Evolutionary conservation across 129 eudicot species (phyloP).

Genomic region (Dittrichia graveolens): DNA sequence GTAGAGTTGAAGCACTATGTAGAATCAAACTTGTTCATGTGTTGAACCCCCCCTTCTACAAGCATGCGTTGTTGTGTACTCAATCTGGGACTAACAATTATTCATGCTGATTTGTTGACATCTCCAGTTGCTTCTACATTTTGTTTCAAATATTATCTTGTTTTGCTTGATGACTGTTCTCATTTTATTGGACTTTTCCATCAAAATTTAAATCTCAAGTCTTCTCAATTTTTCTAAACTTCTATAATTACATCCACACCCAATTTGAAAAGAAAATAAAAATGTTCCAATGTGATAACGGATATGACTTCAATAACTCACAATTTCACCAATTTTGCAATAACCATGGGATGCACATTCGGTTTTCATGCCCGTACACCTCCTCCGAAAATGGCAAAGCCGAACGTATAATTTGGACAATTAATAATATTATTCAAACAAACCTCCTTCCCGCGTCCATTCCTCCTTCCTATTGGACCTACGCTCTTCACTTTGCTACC

Average conservation of each 20-base stretch:
- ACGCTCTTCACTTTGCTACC: neutral
- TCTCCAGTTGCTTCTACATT: too few relatives aligned
- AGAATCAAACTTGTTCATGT: too few relatives aligned
- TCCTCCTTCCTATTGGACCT: neutral
- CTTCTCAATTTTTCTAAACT: neutral
- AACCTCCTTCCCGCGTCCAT: neutral
- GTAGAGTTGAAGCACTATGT: too few relatives aligned
- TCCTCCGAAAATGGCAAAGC: too few relatives aligned
- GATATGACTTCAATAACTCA: neutral
- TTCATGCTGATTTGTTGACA: too few relatives aligned
- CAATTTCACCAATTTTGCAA: neutral
- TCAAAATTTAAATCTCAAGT: neutral
- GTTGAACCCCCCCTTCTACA: too few relatives aligned
- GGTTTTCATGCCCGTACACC: too few relatives aligned
- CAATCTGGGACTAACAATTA: too few relatives aligned
- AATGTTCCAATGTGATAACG: neutral
- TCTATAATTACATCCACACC: neutral
- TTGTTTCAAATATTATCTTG: neutral
- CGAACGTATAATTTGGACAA: too few relatives aligned
- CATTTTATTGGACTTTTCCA: neutral
- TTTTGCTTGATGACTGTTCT: neutral
- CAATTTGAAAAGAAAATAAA: neutral
- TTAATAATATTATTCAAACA: neutral
- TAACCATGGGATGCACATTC: neutral
- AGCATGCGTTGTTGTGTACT: too few relatives aligned